Evolutionary conservation across 176 grass and related monocot species (phyloP), one percentile per base, ranked within the genome.

Genomic region (Avena insularis): DNA sequence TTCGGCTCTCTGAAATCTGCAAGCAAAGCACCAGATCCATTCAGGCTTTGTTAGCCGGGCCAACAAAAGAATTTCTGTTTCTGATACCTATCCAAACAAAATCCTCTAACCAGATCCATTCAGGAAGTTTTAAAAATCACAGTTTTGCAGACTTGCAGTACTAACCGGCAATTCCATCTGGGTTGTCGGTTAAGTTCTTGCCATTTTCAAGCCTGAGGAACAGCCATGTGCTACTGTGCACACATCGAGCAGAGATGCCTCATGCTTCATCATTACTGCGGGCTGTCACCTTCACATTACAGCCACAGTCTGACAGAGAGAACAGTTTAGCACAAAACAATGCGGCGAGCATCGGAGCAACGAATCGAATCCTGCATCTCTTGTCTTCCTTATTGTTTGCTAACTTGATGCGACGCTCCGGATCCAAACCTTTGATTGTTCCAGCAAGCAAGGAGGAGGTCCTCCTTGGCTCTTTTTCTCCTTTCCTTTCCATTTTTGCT

Each of bases 1-100:
- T 75, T 75, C 23, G 9, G 12, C 47, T 15, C 14, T 77, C 50
- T 35, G 50, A 55, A 77, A 55, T 3, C 15, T 55, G 0, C 50
- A 77, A 77, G 75, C 50, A 77, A 77, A 77, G 75, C 50, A 56
- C 75, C 75, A 35, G 50, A 56, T 77, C 16, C 74, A 75, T 51
- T 49, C 72, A 75, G 12, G 71, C 21, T 13, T 46, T 66, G 20
- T 12, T 74, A 23, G 71, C 72, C 4, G 23, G 17, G 73, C 14
- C 25, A 75, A 14, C 36, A 45, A 72, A 54, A 10, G 3, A 36
- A 68, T 36, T 67, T 67, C 29, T 16, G 12, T 8, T 64, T 9
- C 45, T 47, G 53, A 17, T 56, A 16, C 15, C 15, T 47, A 47
- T 8, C 8, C 45, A 3, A 38, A 38, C 38, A 6, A 40, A 40